Evolutionary conservation across 352 stramenopile species (phyloP), one percentile per base, ranked within the genome.

Genomic region (Stramenopiles sp.): DNA sequence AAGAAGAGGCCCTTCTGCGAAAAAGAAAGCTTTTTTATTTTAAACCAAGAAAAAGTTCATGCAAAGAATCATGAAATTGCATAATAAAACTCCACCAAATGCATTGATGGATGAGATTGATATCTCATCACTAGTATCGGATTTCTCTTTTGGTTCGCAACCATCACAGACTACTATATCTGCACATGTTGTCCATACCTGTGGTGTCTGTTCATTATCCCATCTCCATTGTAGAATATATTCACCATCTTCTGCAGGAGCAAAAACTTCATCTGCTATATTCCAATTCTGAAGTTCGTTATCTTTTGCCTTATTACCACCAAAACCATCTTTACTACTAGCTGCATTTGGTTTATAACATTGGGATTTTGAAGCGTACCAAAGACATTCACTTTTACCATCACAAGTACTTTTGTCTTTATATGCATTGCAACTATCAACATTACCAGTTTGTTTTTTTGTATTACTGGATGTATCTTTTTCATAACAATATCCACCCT

Each of bases 171-270:
- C 53, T 69, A 23, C 27, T 23, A 69, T 69, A 27, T 69, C 53
- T 27, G 53, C 53, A 27, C 53, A 69, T 27, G 53, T 23, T 27
- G 53, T 69, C 53, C 53, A 69, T 20, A 69, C 27, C 27, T 69
- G 53, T 27, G 53, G 53, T 69, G 53, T 69, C 53, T 69, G 53
- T 69, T 69, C 53, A 69, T 69, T 69, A 27, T 69, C 53, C 53
- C 53, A 69, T 23, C 53, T 20, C 53, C 53, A 69, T 27, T 69
- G 53, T 27, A 69, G 27, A 23, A 69, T 69, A 27, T 69, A 69
- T 20, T 69, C 53, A 69, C 53, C 53, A 69, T 20, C 53, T 20
- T 23, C 27, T 23, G 53, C 20, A 23, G 53, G 53, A 27, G 53
- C 53, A 23, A 69, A 23, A 69, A 69, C 53, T 27, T 69, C 27